Evolutionary conservation across 495 filamentous ascomycete genomes (phyloP).

Genomic region (Terfezia claveryi): DNA sequence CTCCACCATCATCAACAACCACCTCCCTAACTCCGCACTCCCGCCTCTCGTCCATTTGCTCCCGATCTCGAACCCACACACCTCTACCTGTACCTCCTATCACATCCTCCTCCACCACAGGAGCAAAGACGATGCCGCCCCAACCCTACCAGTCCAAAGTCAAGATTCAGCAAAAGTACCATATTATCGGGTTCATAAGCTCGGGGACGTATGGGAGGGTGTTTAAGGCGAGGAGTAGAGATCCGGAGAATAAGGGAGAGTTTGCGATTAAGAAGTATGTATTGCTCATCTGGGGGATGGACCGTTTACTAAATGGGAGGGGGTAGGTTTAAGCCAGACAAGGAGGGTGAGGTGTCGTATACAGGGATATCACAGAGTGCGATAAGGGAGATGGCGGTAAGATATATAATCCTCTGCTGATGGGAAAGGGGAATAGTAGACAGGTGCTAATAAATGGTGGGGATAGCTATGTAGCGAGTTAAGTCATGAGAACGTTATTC

Average conservation of each 20-base stretch:
- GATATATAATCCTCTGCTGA: neutral
- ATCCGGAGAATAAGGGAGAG: slow-evolving; percentile 40
- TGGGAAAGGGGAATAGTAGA: neutral
- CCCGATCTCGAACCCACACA: too few species aligned
- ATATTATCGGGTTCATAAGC: slow-evolving; percentile 92
- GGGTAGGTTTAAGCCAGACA: slow-evolving; percentile 86
- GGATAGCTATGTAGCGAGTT: slow-evolving; percentile 66
- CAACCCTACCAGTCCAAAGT: slow-evolving; percentile 62
- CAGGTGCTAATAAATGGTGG: neutral
- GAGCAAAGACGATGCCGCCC: slow-evolving; percentile 8
- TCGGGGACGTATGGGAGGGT: slow-evolving; percentile 97
- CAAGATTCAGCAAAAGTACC: slow-evolving; percentile 71
- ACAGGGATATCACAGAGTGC: slow-evolving; percentile 95
- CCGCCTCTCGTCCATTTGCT: too few species aligned
- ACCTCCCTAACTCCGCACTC: too few species aligned
- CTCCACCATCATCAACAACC: too few species aligned
- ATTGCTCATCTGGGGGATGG: too few species aligned
- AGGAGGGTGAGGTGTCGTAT: slow-evolving; percentile 87
- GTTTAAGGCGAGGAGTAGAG: slow-evolving; percentile 75
- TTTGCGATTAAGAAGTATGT: slow-evolving; percentile 81
- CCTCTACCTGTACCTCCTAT: too few species aligned
- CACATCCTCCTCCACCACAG: too few species aligned
- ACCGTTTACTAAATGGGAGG: too few species aligned
- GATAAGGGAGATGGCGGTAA: slow-evolving; percentile 73
- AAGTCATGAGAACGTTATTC: slow-evolving; percentile 71